Evolutionary conservation across 176 grass and related monocot species (phyloP).

Genomic region (Zoysia japonica): DNA sequence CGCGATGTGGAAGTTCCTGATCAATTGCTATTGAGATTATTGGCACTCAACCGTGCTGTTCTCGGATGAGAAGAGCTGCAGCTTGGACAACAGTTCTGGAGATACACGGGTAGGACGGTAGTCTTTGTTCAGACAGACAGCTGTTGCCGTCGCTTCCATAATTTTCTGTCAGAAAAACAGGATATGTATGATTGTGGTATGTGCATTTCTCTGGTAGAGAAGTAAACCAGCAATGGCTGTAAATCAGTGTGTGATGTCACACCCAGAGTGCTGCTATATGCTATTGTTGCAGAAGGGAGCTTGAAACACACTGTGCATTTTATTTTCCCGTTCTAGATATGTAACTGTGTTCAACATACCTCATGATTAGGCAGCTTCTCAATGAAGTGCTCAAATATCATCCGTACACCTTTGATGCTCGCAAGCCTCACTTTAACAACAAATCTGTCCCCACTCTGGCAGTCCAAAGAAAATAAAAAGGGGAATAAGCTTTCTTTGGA

Average conservation of each 20-base stretch:
- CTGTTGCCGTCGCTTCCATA: slow-evolving; percentile 67
- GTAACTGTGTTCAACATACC: slow-evolving; percentile 43
- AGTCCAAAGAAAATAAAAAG: slow-evolving; percentile 39
- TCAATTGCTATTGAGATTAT: neutral
- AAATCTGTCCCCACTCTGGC: slow-evolving; percentile 74
- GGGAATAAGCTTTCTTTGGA: neutral
- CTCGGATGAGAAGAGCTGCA: slow-evolving; percentile 46
- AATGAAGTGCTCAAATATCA: slow-evolving; percentile 75
- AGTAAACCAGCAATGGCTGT: neutral
- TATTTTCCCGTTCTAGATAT: neutral
- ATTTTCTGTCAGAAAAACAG: slow-evolving; percentile 55
- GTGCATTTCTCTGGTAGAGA: neutral
- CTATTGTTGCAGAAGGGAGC: neutral
- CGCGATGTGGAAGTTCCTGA: neutral
- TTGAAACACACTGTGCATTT: neutral
- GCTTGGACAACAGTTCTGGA: slow-evolving; percentile 61
- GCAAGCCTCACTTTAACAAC: slow-evolving; percentile 75
- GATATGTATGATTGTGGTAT: neutral
- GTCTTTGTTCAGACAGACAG: slow-evolving; percentile 69
- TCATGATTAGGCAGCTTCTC: slow-evolving; percentile 67
- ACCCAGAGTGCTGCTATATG: neutral
- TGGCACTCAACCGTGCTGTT: neutral
- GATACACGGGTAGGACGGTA: slow-evolving; percentile 69
- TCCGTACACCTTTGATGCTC: slow-evolving; percentile 54
- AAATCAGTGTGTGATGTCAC: slow-evolving; percentile 3